Evolutionary conservation across 495 filamentous ascomycete genomes (phyloP), one percentile per base, ranked within the genome.

Genomic region (Thermochaetoides thermophila): DNA sequence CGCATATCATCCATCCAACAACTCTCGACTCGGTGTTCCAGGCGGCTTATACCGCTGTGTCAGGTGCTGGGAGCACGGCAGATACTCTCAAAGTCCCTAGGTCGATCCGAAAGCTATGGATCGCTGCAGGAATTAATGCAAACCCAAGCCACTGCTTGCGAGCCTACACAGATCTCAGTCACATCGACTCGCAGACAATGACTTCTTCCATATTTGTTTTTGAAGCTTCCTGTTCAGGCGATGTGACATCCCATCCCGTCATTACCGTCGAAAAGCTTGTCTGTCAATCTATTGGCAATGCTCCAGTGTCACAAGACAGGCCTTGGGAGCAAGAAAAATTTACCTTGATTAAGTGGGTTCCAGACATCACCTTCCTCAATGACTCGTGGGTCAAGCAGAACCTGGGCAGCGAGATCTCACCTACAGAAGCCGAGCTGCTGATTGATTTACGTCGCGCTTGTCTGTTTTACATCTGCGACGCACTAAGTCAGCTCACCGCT

Each of bases 1-100:
- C 44, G 2, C 60, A 61, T 31, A 17, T 70, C 9, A 51, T 71
- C 12, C 68, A 73, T 31, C 68, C 68, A 0, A 56, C 59, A 0
- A 66, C 64, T 0, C 28, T 66, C 2, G 62, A 64, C 34, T 49
- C 49, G 1, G 45, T 64, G 0, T 50, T 63, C 16, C 60, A 64
- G 17, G 43, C 49, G 3, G 44, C 49, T 30, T 46, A 50, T 37
- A 45, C 51, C 11, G 31, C 38, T 10, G 19, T 42, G 9, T 39
- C 46, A 7, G 40, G 37, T 17, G 42, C 50, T 5, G 46, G 39
- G 8, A 42, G 22, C 9, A 25, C 17, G 0, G 8, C 15, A 1
- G 24, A 39, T 8, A 35, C 32, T 0, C 45, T 48, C 22, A 49
- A 46, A 22, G 45, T 54, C 0, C 50, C 50, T 0, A 31, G 34